A percentile compares a stretch with the other conserved stretches of the same genome.
Conservation (phyloP, 345 rosid species). For the Populus alba region DNA sequence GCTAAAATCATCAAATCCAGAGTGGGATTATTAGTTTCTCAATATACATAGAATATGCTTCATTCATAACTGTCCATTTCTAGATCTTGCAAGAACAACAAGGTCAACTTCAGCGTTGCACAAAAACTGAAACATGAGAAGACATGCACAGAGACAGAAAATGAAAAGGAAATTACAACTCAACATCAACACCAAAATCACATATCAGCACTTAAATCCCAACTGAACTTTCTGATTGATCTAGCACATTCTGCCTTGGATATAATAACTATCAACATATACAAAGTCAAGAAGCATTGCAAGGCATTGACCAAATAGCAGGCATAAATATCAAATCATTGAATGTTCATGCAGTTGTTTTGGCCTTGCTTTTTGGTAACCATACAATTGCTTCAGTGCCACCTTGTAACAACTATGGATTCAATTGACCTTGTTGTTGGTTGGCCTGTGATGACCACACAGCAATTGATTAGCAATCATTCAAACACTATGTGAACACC, state of each 20-base stretch:
- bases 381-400: background rate
- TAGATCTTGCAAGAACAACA: background rate
- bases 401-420: background rate
- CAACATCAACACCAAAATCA: background rate
- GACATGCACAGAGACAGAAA: background rate
- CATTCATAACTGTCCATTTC: background rate
- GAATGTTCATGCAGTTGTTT: background rate
- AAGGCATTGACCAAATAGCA: background rate
- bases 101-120: background rate
- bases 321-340: background rate
- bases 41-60: background rate
- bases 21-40: background rate
- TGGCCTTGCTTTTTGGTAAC: background rate
- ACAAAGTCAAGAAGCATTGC: no score
- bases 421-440: background rate
- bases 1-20: background rate
- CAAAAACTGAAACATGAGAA: slow-evolving; percentile 3
- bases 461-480: background rate
- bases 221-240: background rate
- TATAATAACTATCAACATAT: background rate
- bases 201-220: background rate
- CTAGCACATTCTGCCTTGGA: background rate
- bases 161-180: background rate
- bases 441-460: background rate
- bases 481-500: background rate